Conservation (phyloP, 2,329 filamentous ascomycete genomes). For the Scytalidium lignicola region DNA sequence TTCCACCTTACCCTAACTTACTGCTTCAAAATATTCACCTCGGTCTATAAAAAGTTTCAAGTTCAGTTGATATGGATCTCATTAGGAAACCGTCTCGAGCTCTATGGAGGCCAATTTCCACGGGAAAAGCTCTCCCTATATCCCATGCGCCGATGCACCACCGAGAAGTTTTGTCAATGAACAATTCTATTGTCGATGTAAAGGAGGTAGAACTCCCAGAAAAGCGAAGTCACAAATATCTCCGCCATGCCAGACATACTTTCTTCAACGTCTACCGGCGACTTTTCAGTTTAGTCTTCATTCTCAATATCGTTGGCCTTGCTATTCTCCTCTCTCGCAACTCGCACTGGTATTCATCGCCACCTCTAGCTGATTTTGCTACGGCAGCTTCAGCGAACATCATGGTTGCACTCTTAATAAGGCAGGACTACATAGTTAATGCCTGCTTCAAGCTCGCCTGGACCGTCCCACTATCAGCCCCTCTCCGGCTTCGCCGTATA, state of each 20-base stretch:
- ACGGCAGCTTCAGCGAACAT: constrained; percentile 36
- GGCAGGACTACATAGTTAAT: constrained; percentile 51
- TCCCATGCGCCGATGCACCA: too few relatives aligned
- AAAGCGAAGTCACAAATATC: constrained; percentile 6
- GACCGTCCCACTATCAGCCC: constrained; percentile 40
- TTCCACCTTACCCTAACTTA: too few relatives aligned
- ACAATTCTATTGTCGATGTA: too few relatives aligned
- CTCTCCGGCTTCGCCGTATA: constrained; percentile 41
- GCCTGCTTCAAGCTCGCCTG: constrained; percentile 40
- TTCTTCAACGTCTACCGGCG: constrained; percentile 51
- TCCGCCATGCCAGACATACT: constrained; percentile 20
- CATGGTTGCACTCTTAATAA: constrained; percentile 42
- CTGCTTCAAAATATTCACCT: too few relatives aligned
- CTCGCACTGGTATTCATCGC: constrained; percentile 1
- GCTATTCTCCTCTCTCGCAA: constrained; percentile 25
- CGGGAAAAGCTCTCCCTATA: too few relatives aligned
- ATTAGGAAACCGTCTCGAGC: too few relatives aligned
- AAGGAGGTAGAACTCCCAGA: constrained; percentile 5
- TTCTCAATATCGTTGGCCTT: constrained; percentile 43
- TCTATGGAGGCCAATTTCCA: too few relatives aligned
- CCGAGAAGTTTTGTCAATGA: too few relatives aligned
- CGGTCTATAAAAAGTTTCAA: too few relatives aligned
- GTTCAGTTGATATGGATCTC: too few relatives aligned
- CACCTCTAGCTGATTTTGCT: constrained; percentile 9
- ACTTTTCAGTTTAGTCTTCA: constrained; percentile 48